phyloP scores from a whole-genome alignment of 1,139 yeast species.

The Pichia sp. region DNA sequence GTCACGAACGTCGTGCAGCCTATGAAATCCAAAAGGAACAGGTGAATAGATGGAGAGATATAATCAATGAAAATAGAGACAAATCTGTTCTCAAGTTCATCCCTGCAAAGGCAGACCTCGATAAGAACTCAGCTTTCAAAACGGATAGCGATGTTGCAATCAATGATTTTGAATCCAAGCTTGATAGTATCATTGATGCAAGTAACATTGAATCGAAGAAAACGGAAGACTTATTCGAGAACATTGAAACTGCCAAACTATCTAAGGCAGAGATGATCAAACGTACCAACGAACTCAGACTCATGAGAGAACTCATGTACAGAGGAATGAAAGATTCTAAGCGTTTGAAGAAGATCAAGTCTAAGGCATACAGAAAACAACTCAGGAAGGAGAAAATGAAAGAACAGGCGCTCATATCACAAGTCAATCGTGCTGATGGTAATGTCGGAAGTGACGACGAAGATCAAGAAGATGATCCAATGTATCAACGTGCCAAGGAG shows the following conservation, averaged over 20 bases:
- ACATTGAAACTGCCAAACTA: constrained; percentile 74
- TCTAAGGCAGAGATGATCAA: constrained; percentile 73
- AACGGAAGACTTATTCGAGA: constrained; percentile 72
- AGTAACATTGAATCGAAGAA: constrained; percentile 72
- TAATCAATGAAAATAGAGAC: constrained; percentile 67
- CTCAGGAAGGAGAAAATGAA: constrained; percentile 77
- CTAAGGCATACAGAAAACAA: constrained; percentile 80
- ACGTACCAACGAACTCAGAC: constrained; percentile 74
- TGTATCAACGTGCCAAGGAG: constrained; percentile 73
- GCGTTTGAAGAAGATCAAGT: constrained; percentile 88
- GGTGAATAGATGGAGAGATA: constrained; percentile 82
- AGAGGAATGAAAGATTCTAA: constrained; percentile 89
- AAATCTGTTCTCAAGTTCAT: constrained; percentile 75
- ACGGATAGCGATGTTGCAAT: constrained; percentile 42
- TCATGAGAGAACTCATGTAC: constrained; percentile 94
- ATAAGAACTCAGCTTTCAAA: constrained; percentile 43
- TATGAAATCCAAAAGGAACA: constrained; percentile 84
- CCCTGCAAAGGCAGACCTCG: constrained; percentile 44
- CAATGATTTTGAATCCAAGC: constrained; percentile 62
- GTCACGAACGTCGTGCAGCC: constrained; percentile 86
- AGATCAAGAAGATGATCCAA: constrained; percentile 52
- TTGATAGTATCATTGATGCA: constrained; percentile 52
- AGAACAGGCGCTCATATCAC: constrained; percentile 52
- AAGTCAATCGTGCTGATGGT: constrained; percentile 34
- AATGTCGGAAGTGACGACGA: constrained; percentile 39